Evolutionary conservation across 495 filamentous ascomycete species (phyloP).

Genomic region (Geopyxis carbonaria): DNA sequence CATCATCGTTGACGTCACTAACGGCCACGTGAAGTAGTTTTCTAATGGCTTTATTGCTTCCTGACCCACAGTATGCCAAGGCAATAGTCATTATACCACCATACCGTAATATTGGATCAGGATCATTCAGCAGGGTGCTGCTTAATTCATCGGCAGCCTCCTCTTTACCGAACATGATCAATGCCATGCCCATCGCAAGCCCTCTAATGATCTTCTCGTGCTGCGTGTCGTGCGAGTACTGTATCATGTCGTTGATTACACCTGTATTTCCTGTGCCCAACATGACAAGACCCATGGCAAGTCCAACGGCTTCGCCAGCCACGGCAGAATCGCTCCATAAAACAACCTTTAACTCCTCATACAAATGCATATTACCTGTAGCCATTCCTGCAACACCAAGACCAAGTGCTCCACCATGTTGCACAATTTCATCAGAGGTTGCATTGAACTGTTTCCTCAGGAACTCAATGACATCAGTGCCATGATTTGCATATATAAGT

Average conservation of each 20-base stretch:
- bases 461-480: conserved; percentile 76
- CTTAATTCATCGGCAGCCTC: conserved; percentile 89
- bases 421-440: conserved; percentile 83
- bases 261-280: conserved; percentile 83
- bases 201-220: conserved; percentile 98
- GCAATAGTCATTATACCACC: conserved; percentile 99
- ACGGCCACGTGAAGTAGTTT: conserved; percentile 95
- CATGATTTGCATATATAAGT: conserved; percentile 95
- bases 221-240: conserved; percentile 92
- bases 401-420: conserved; percentile 89
- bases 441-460: conserved; percentile 73
- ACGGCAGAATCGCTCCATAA: conserved; percentile 86
- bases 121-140: conserved; percentile 79
- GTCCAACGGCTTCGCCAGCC: conserved; percentile 89
- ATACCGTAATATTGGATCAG: conserved; percentile 84
- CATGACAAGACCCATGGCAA: conserved; percentile 95
- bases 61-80: conserved; percentile 88
- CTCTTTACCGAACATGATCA: conserved; percentile 95
- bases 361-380: conserved; percentile 75
- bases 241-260: conserved; percentile 85
- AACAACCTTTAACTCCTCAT: conserved; percentile 72
- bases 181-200: conserved; percentile 84
- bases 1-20: conserved; percentile 96
- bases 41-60: conserved; percentile 96
- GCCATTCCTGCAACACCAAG: conserved; percentile 97